Conservation (phyloP, 2,329 filamentous ascomycete species). For the Clarireedia paspali region DNA sequence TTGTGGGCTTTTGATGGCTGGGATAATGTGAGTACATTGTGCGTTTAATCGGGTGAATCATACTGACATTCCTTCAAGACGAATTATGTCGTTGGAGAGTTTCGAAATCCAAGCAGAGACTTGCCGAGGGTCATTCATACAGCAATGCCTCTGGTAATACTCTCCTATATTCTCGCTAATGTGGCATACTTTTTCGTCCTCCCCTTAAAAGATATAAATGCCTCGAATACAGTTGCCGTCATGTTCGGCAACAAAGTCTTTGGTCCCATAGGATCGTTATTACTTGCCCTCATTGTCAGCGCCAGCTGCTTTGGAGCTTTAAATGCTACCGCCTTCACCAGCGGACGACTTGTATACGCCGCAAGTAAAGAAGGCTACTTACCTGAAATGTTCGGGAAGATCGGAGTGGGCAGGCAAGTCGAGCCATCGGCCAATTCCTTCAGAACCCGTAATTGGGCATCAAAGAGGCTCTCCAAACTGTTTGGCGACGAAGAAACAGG, state of each 20-base stretch:
- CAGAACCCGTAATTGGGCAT: conserved; percentile 47
- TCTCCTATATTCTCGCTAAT: conserved; percentile 86
- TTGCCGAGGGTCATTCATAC: conserved; percentile 93
- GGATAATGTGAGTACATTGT: conserved; percentile 70
- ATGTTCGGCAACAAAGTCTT: conserved; percentile 89
- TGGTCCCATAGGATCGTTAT: conserved; percentile 69
- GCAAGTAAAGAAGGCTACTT: conserved; percentile 95
- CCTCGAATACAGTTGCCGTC: conserved; percentile 90
- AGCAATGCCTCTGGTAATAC: conserved; percentile 87
- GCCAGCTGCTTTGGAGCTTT: conserved; percentile 91
- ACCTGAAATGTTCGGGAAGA: conserved; percentile 71
- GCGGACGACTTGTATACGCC: conserved; percentile 83
- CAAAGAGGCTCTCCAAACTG: conserved; percentile 50
- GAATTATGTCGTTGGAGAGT: conserved; percentile 96
- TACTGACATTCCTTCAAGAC: conserved; percentile 49
- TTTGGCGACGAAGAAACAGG: conserved; percentile 71
- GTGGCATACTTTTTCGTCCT: conserved; percentile 91
- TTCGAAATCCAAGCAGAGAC: conserved; percentile 83
- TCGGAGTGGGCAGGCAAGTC: conserved; percentile 56
- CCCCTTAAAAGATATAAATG: conserved; percentile 70
- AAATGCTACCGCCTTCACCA: conserved; percentile 91
- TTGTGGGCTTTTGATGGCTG: conserved; percentile 98
- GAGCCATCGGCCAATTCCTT: conserved; percentile 35
- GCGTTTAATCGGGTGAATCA: background rate
- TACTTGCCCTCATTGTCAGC: conserved; percentile 82